phyloP scores from a whole-genome alignment of 441 rosid species.

The Pelargonium exstipulatum region DNA sequence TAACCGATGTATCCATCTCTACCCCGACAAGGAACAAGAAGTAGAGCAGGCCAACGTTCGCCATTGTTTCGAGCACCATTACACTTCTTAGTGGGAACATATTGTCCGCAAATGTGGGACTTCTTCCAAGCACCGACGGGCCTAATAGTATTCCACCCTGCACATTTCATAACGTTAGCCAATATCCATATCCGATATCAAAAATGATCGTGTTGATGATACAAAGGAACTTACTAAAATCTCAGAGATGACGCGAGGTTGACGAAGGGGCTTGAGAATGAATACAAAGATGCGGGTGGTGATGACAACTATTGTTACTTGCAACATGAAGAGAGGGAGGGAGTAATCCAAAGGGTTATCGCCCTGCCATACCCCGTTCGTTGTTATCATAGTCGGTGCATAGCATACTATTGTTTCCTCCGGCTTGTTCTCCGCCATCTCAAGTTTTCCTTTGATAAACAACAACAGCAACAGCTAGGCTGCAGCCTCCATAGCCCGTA shows the following conservation, averaged over 20 bases:
- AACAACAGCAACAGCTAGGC: no score
- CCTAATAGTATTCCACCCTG: constrained; percentile 88
- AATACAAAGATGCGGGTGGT: constrained; percentile 64
- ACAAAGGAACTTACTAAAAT: constrained; percentile 46
- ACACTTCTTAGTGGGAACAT: constrained; percentile 82
- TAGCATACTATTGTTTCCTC: constrained; percentile 63
- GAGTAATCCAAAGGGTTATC: constrained; percentile 88
- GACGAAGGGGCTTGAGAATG: constrained; percentile 76
- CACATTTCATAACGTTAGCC: not conserved
- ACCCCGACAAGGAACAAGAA: constrained; percentile 89
- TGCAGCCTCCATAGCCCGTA: no score
- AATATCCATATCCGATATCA: no score
- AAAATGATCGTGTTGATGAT: no score
- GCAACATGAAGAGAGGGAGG: constrained; percentile 88
- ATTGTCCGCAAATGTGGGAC: constrained; percentile 27
- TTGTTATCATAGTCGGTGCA: constrained; percentile 89
- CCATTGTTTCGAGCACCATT: constrained; percentile 97
- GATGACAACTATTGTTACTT: constrained; percentile 64
- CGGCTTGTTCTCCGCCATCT: constrained; percentile 18
- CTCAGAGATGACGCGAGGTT: constrained; percentile 87
- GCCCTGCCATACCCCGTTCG: constrained; percentile 97
- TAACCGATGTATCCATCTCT: constrained; percentile 80
- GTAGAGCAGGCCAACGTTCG: constrained; percentile 84
- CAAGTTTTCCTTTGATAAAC: not conserved
- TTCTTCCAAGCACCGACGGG: constrained; percentile 70